Percentiles rank a stretch among this genome's conserved stretches.
Evolutionary conservation across 305 asterid genomes (phyloP).

Genomic region (Ruellia speciosa): DNA sequence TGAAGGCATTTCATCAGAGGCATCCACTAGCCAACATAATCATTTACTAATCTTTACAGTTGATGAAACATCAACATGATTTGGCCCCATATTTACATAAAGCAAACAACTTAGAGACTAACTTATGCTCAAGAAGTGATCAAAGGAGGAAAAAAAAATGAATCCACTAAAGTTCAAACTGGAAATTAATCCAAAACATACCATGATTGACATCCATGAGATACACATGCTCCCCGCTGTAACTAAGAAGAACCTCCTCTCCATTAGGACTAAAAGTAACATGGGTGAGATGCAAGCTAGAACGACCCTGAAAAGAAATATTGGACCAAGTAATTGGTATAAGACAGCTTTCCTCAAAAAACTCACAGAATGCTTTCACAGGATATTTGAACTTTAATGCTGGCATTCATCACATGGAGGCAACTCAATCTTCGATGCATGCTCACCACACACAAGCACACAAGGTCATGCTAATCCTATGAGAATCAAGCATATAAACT

Average conservation of each 20-base stretch:
- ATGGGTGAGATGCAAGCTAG: conserved; percentile 79
- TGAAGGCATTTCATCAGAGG: no score
- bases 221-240: conserved; percentile 94
- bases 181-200: conserved; percentile 22
- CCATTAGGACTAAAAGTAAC: conserved; percentile 86
- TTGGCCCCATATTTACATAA: no score
- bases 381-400: conserved; percentile 1
- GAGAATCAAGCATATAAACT: not conserved
- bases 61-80: no score
- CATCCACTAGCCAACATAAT: no score
- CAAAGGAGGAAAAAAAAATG: no score
- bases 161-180: not conserved
- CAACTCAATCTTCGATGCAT: not conserved
- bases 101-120: no score
- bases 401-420: not conserved
- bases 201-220: conserved; percentile 82
- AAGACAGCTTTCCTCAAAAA: conserved; percentile 15
- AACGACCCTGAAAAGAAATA: conserved; percentile 53
- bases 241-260: conserved; percentile 92
- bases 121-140: no score
- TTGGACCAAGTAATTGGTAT: conserved; percentile 20
- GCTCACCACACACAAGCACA: not conserved
- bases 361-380: not conserved
- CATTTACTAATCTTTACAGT: no score
- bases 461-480: conserved; percentile 8